Percentiles rank a stretch among this genome's conserved stretches.
phyloP scores from a whole-genome alignment of 768 basidiomycete genomes.

The Tylopilus intermedius region DNA sequence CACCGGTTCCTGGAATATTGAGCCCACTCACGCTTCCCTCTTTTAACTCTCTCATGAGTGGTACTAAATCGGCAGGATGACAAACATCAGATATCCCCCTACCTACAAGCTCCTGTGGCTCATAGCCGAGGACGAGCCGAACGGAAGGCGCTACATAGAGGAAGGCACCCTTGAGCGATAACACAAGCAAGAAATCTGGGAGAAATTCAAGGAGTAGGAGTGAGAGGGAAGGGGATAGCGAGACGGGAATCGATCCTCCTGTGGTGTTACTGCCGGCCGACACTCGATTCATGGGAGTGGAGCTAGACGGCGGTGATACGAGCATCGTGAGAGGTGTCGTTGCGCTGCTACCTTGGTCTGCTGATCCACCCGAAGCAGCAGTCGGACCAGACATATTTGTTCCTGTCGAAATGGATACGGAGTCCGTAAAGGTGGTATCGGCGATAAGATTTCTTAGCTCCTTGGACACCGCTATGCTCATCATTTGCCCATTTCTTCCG shows the following conservation, averaged over 20 bases:
- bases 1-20: slow-evolving; percentile 14
- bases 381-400: slow-evolving; percentile 33
- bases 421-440: slow-evolving; percentile 44
- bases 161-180: slow-evolving; percentile 89
- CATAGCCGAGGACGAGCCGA: slow-evolving; percentile 75
- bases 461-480: slow-evolving; percentile 43
- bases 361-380: slow-evolving; percentile 7
- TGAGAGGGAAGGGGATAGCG: slow-evolving; percentile 33
- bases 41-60: slow-evolving; percentile 88
- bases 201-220: slow-evolving; percentile 53
- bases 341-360: slow-evolving; percentile 7
- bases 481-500: slow-evolving; percentile 24
- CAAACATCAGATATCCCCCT: slow-evolving; percentile 75
- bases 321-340: slow-evolving; percentile 20
- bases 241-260: slow-evolving; percentile 39
- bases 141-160: slow-evolving; percentile 89
- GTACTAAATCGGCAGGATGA: slow-evolving; percentile 86
- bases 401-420: slow-evolving; percentile 41
- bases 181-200: slow-evolving; percentile 84
- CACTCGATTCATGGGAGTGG: slow-evolving; percentile 17
- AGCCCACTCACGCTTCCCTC: slow-evolving; percentile 37
- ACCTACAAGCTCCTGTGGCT: slow-evolving; percentile 78
- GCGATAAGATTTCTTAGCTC: slow-evolving; percentile 47
- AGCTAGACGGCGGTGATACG: slow-evolving; percentile 11
- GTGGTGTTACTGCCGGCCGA: slow-evolving; percentile 12